Evolutionary conservation across 441 rosid genomes (phyloP), one percentile per base, ranked within the genome.

Genomic region (Corymbia citriodora): DNA sequence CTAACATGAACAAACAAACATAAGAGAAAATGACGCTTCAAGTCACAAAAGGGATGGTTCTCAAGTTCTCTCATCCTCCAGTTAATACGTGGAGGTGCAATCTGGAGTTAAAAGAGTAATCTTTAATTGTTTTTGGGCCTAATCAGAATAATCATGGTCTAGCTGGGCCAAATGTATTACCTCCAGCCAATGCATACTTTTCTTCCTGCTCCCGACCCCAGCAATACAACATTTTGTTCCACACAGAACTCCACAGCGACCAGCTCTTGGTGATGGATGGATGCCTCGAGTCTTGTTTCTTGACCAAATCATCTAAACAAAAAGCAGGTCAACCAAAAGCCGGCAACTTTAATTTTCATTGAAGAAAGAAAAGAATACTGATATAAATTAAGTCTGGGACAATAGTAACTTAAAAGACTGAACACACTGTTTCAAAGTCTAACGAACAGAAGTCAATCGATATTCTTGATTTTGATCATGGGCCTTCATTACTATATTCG

Each of bases 131-230:
- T 36, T 72, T 72, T 72, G 48, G 82, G 15, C 48, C 48, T 19
- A 72, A 72, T 70, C 81, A 72, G 40, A 72, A 72, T 70, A 48
- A 48, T 36, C 36, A 72, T 72, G 11, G 13, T 72, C 82, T 72
- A 10, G 4, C 49, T 72, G 49, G 25, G 49, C 82, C 25, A 36
- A 72, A 36, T 21, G 4, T 18, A 72, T 36, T 59, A 59, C 33
- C 55, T 52, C 61, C 91, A 57, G 91, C 90, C 90, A 87, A 87
- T 68, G 91, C 96, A 87, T 97, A 97, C 99, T 90, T 93, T 97
- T 97, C 93, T 97, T 98, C 93, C 97, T 95, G 96, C 96, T 97
- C 93, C 99, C 99, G 87, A 99, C 99, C 88, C 99, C 99, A 19
- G 97, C 95, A 92, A 98, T 98, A 93, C 96, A 97, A 98, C 99